Evolutionary conservation across 2,329 filamentous ascomycete species (phyloP), one percentile per base, ranked within the genome.

Genomic region (Pseudogymnoascus sp.): DNA sequence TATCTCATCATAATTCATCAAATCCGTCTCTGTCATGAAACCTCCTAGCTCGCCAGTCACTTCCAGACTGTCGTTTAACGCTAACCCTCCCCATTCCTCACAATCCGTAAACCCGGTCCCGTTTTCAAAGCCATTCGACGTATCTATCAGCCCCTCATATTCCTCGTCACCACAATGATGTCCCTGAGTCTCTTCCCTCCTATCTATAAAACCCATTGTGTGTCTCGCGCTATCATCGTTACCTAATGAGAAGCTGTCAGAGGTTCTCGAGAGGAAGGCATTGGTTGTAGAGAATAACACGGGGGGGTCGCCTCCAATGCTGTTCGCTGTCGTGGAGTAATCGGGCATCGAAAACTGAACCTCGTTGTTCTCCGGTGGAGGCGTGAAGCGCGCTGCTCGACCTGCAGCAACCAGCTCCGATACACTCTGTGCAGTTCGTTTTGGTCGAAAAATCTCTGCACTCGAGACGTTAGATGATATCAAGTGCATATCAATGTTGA

Each of bases 401-500:
- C 49, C 49, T 21, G 9, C 28, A 55, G 49, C 49, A 55, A 55
- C 49, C 33, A 55, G n/a, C 28, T 55, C 49, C n/a, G 12, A 33
- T 55, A 55, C 49, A 33, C 25, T 55, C 28, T 55, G 49, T n/a
- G 1, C 49, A 18, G 49, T 55, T 33, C 49, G 49, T 33, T 55
- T 55, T 55, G 49, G 49, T 33, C n/a, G 49, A 14, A 55, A 55
- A 9, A 55, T 18, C 28, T 55, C 49, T 12, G 49, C 25, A 28
- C n/a, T 55, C n/a, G 49, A 16, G 23, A 16, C 45, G 5, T 18
- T 55, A 33, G 28, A 33, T 18, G 49, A 55, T 5, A 33, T 16
- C 28, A 33, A 18, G 49, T 55, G n/a, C 25, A 33, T 55, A 16
- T 55, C 49, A 5, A 61, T 49, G 5, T 33, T 16, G 65, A 93